These are phyloP conservation scores for Fraxinus cuspidata DNA, from an alignment of 257 asterid species.

Conservation along the genomic window DNA sequence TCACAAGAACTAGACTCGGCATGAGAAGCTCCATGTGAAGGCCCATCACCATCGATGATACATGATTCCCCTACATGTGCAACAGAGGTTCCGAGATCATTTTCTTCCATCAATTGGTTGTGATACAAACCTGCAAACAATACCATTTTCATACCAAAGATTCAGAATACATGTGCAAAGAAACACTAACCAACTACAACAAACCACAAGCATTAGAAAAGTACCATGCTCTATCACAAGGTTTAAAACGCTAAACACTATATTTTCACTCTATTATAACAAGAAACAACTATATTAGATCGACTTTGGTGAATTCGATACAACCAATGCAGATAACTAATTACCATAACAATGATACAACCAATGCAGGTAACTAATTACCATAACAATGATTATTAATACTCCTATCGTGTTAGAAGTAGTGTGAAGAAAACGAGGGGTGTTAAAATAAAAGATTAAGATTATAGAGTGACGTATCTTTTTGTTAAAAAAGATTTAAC, in stretches of 20 bases:
- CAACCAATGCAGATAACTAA: background rate
- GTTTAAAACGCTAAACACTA: background rate
- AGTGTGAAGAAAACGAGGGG: conserved; percentile 17
- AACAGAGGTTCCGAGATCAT: conserved; percentile 28
- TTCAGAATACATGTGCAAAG: background rate
- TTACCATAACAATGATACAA: too few relatives aligned
- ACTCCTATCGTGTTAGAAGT: background rate
- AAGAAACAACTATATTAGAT: background rate
- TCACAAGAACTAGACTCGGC: conserved; percentile 43
- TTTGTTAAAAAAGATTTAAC: conserved; percentile 15
- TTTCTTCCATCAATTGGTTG: conserved; percentile 32
- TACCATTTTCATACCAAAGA: conserved; percentile 21
- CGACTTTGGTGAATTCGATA: background rate
- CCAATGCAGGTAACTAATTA: background rate
- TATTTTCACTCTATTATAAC: background rate
- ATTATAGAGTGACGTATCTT: background rate
- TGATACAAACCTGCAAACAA: conserved; percentile 40
- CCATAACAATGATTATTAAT: background rate
- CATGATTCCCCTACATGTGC: conserved; percentile 37
- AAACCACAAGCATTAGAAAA: background rate
- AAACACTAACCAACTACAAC: conserved; percentile 5
- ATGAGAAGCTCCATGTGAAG: conserved; percentile 34
- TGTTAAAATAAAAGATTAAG: background rate
- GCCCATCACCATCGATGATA: conserved; percentile 33
- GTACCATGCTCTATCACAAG: background rate